A percentile compares a stretch with the other conserved stretches of the same genome.
These are phyloP conservation scores for Auriscalpium orientale DNA, from an alignment of 768 basidiomycete species.

Conservation along the genomic window DNA sequence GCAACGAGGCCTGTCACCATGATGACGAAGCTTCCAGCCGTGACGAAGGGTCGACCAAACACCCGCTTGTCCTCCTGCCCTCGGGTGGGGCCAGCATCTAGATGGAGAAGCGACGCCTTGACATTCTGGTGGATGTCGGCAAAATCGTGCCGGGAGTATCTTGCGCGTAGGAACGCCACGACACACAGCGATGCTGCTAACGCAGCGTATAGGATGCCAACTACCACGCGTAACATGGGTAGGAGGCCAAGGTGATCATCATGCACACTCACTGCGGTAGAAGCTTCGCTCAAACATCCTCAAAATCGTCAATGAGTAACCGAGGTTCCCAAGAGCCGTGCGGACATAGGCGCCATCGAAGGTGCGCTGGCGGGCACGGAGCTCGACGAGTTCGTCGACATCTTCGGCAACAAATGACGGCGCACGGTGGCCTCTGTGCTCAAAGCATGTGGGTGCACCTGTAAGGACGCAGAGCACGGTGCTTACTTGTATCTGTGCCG, in stretches of 20 bases:
- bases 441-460: background rate
- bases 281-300: conserved; percentile 75
- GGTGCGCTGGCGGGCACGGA: conserved; percentile 74
- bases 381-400: conserved; percentile 42
- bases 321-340: conserved; percentile 65
- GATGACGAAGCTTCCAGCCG: conserved; percentile 71
- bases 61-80: conserved; percentile 56
- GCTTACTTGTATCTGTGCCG: too few species aligned
- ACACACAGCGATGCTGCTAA: conserved; percentile 56
- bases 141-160: conserved; percentile 69
- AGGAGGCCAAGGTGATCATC: background rate
- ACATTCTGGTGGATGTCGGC: conserved; percentile 36
- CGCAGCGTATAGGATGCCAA: conserved; percentile 57
- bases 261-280: conserved; percentile 49
- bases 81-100: conserved; percentile 40
- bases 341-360: conserved; percentile 79
- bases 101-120: conserved; percentile 10
- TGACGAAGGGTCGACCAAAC: conserved; percentile 72
- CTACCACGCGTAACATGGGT: conserved; percentile 18
- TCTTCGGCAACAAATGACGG: conserved; percentile 27
- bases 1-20: conserved; percentile 54
- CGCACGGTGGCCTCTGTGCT: conserved; percentile 25
- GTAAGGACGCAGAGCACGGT: too few species aligned
- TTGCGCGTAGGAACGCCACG: conserved; percentile 49
- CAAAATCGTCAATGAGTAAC: conserved; percentile 66